Base-by-base conservation (phyloP, 345 rosid species). In the Pseudoturritis turrita region DNA sequence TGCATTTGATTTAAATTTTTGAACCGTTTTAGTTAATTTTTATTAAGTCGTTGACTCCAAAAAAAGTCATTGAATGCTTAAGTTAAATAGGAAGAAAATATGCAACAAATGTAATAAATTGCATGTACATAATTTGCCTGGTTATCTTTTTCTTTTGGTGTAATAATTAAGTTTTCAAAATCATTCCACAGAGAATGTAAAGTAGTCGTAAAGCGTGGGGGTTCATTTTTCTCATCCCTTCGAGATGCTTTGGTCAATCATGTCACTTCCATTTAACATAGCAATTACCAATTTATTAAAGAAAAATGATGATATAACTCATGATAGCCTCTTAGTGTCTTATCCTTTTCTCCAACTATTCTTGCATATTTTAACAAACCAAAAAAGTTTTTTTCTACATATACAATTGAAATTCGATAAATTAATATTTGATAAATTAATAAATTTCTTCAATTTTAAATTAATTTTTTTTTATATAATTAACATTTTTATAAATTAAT, bases 161-260 rank as follows among this genome's bases (percentile, higher is more conserved):
- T 64, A 73, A 73, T 73, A 35, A 64, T 73, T 55, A 33, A 23
- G 35, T 35, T 45, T 64, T 73, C 58, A 64, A 64, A 73, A 73
- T 29, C 28, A 63, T 63, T 63, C 54, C 41, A 63, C 41, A 3
- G 41, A 66, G 65, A 64, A 73, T 73, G 65, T 73, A 73, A 73
- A 64, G 77, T 73, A 73, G 77, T 73, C 77, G 77, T 73, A 73
- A 73, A 73, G 77, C 71, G 71, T 65, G 57, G 71, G 77, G 58
- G 56, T 73, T 73, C 71, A 73, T 64, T 73, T 55, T 44, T 62
- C 33, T 54, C 65, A 64, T 36, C 71, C 70, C 71, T 54, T 73
- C 77, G 56, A 65, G 52, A 54, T 54, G 64, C 62, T 63, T 44
- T 72, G 57, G 3, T 63, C 71, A 73, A 73, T 73, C 77, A 64